phyloP scores from a whole-genome alignment of 208 protist species.

The Crithidia expoeki region DNA sequence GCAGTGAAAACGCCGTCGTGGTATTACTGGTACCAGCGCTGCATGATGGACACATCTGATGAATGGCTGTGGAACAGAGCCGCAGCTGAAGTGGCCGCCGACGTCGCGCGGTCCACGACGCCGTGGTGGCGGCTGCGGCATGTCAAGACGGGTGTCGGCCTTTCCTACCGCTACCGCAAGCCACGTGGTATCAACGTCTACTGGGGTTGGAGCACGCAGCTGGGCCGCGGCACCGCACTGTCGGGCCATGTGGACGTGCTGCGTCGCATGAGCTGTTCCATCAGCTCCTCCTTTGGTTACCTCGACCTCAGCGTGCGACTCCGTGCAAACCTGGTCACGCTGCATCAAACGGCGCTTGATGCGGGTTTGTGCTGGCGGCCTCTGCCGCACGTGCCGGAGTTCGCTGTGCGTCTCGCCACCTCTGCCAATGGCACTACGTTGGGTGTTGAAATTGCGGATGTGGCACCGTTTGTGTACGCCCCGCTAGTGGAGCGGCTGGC shows the following conservation, averaged over 20 bases:
- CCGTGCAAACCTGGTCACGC: conserved; percentile 76
- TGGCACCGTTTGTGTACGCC: conserved; percentile 39
- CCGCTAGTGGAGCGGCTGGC: conserved; percentile 16
- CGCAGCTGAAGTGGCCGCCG: conserved; percentile 19
- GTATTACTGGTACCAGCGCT: conserved; percentile 34
- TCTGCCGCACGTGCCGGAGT: conserved; percentile 33
- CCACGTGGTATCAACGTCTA: conserved; percentile 78
- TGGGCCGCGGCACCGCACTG: conserved; percentile 48
- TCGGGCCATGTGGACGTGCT: conserved; percentile 75
- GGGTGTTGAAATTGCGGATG: conserved; percentile 58
- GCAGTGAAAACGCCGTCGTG: background rate
- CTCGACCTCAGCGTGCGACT: conserved; percentile 66
- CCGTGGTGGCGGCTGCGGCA: conserved; percentile 53
- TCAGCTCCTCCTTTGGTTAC: conserved; percentile 50
- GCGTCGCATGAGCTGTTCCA: conserved; percentile 66
- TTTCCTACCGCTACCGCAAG: conserved; percentile 72
- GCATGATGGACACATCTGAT: conserved; percentile 29
- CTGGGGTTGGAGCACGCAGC: conserved; percentile 57
- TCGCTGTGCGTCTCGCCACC: conserved; percentile 42
- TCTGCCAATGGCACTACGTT: conserved; percentile 51
- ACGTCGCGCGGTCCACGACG: conserved; percentile 15
- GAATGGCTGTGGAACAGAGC: conserved; percentile 38
- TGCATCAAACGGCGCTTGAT: conserved; percentile 73
- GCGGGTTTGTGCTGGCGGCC: conserved; percentile 61
- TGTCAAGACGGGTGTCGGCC: conserved; percentile 64